These are phyloP conservation scores for Davidsoniella eucalypti DNA, from an alignment of 2,329 filamentous ascomycete species.

Conservation along the genomic window DNA sequence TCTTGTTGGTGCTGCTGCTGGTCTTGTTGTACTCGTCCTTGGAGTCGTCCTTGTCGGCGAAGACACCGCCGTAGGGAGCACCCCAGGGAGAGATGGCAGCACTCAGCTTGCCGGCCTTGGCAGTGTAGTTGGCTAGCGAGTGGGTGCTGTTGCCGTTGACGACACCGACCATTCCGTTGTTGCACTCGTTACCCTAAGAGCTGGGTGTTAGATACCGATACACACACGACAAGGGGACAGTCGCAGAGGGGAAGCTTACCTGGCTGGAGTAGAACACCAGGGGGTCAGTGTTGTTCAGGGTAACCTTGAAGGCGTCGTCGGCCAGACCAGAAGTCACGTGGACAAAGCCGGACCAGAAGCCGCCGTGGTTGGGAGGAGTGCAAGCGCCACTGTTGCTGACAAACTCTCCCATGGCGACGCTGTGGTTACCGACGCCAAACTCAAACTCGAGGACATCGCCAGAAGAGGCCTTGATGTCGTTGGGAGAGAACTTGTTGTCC, in stretches of 20 bases:
- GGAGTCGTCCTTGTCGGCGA: conserved; percentile 3
- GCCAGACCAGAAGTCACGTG: conserved; percentile 6
- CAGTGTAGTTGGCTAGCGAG: conserved; percentile 14
- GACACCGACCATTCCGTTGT: conserved; percentile 19
- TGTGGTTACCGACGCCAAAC: conserved; percentile 36
- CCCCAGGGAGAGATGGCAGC: background rate
- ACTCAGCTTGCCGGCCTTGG: background rate
- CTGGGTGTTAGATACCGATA: background rate
- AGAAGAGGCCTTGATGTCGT: conserved; percentile 25
- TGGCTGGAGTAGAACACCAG: conserved; percentile 19
- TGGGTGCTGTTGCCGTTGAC: conserved; percentile 17
- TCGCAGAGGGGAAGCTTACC: background rate
- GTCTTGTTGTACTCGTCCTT: background rate
- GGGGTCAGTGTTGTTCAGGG: conserved; percentile 18
- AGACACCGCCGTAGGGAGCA: conserved; percentile 6
- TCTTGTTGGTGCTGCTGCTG: background rate
- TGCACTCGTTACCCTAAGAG: conserved; percentile 16
- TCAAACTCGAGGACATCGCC: conserved; percentile 38
- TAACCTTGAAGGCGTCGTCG: conserved; percentile 17
- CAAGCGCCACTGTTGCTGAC: conserved; percentile 21
- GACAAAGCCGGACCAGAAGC: conserved; percentile 30
- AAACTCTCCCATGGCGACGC: conserved; percentile 28
- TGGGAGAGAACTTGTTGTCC: conserved; percentile 25
- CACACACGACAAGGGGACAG: background rate
- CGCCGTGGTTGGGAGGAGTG: conserved; percentile 22